Conservation (phyloP, 2,329 filamentous ascomycete genomes). For the Arthrobotrys megalospora region DNA sequence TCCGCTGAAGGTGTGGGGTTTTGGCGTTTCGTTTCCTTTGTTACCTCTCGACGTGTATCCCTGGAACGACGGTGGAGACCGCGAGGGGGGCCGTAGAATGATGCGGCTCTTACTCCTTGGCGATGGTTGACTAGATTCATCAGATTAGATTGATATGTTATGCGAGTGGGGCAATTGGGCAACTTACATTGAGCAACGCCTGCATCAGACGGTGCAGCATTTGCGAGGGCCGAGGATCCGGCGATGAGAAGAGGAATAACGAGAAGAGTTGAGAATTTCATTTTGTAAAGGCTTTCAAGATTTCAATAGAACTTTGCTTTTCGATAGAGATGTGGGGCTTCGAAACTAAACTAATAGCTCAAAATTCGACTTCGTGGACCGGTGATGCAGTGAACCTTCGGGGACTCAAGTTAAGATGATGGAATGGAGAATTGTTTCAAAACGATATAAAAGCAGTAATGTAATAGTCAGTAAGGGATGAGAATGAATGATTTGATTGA, state of each 20-base stretch:
- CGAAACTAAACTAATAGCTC: conserved; percentile 18
- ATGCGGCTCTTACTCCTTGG: conserved; percentile 18
- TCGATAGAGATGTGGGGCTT: neutral
- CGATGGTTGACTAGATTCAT: conserved; percentile 11
- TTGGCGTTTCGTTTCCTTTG: conserved; percentile 15
- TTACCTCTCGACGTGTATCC: neutral
- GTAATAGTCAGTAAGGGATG: neutral
- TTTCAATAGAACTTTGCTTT: too few species aligned
- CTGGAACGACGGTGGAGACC: neutral
- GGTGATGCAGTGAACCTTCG: too few species aligned
- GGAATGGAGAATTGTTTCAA: neutral
- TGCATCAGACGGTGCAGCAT: neutral
- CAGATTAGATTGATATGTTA: conserved; percentile 7
- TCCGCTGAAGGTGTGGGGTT: conserved; percentile 1
- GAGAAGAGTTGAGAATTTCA: conserved; percentile 13
- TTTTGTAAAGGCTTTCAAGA: neutral
- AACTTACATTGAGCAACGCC: conserved; percentile 11
- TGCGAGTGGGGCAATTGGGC: neutral
- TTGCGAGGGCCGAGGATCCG: neutral
- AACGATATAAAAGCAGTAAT: neutral
- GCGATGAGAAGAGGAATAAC: conserved; percentile 5
- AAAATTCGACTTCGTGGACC: neutral
- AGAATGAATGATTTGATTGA: neutral
- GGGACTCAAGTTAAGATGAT: neutral
- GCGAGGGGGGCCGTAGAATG: conserved; percentile 3